phyloP scores from a whole-genome alignment of 768 basidiomycete species.

The Boletus rubroflammeus region DNA sequence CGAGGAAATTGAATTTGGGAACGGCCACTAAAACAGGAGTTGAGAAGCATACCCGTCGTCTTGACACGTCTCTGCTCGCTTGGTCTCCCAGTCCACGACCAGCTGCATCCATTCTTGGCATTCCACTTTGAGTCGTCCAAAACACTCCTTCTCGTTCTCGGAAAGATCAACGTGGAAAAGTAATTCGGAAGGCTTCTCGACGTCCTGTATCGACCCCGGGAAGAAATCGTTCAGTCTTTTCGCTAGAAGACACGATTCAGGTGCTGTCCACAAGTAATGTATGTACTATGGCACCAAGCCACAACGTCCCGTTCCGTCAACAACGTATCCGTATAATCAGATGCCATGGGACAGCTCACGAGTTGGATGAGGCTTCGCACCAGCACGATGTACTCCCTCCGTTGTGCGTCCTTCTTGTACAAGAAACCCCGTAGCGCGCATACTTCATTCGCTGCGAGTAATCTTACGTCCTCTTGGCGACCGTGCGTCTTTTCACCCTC shows the following conservation, averaged over 20 bases:
- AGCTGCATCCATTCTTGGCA: slow-evolving; percentile 18
- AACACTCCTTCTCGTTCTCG: slow-evolving; percentile 18
- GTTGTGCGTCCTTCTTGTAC: slow-evolving; percentile 9
- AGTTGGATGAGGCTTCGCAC: slow-evolving; percentile 18
- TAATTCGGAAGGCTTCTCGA: slow-evolving; percentile 14
- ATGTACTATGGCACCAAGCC: slow-evolving; percentile 18
- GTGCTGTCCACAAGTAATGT: slow-evolving; percentile 27
- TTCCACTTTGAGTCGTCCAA: slow-evolving; percentile 16
- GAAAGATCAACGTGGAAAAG: slow-evolving; percentile 25
- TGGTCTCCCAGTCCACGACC: slow-evolving; percentile 21
- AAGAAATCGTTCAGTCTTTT: slow-evolving; percentile 26
- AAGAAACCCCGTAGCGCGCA: slow-evolving; percentile 9
- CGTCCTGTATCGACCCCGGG: slow-evolving; percentile 22
- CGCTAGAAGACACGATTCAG: slow-evolving; percentile 24
- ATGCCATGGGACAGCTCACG: slow-evolving; percentile 8
- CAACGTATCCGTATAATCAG: background rate
- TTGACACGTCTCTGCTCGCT: slow-evolving; percentile 8
- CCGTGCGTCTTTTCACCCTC: slow-evolving; percentile 1
- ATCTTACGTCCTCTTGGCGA: slow-evolving; percentile 8
- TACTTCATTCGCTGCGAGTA: slow-evolving; percentile 19
- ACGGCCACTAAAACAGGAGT: background rate
- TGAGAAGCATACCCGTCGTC: slow-evolving; percentile 5
- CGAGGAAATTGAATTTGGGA: background rate
- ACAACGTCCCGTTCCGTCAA: background rate
- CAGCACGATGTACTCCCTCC: slow-evolving; percentile 25